Base-by-base conservation (phyloP, 225 moss, liverwort and hornwort genomes). In the Straminergon stramineum region DNA sequence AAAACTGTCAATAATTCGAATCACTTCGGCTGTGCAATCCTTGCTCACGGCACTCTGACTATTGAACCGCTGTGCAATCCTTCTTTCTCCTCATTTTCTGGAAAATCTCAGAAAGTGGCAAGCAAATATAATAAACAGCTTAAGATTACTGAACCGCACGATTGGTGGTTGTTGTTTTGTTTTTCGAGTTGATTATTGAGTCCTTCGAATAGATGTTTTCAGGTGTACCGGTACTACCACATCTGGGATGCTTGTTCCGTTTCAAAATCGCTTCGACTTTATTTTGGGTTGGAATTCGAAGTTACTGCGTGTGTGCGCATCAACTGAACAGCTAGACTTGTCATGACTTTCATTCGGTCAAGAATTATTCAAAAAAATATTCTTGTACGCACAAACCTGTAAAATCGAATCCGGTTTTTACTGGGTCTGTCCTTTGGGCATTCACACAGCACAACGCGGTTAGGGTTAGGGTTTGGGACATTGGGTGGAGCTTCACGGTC, bases 371-470 rank as follows among this genome's bases (percentile, higher is more conserved):
- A 5, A 20, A 5, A 15, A 22, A 26, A 71, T 21, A 71, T 1
- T 15, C 8, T 26, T 26, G 15, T 71, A 41, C 26, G 3, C 26
- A 63, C 43, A 22, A 17, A 13, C 9, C 9, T 9, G 27, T 22
- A 3, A 41, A 15, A 23, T 15, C 43, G 16, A 43, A 71, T 71
- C 71, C 71, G 27, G 5, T 9, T 71, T 41, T 8, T 27, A 41
- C 8, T 67, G 35, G 10, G 3, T 19, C 9, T 19, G 19, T 67
- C 35, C 35, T 35, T 64, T 17, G 5, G 18, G 28, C 13, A 68
- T n/a, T 68, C 11, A n/a, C 21, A n/a, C 0, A 13, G 2, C 4
- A n/a, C 7, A n/a, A n/a, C 2, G 4, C 1, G 1, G n/a, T n/a
- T n/a, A 22, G 13, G n/a, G 7, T 69, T 69, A 12, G 7, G 12